These are phyloP conservation scores for Diutina siamensis DNA, from an alignment of 1,139 yeast genomes.

Conservation along the genomic window DNA sequence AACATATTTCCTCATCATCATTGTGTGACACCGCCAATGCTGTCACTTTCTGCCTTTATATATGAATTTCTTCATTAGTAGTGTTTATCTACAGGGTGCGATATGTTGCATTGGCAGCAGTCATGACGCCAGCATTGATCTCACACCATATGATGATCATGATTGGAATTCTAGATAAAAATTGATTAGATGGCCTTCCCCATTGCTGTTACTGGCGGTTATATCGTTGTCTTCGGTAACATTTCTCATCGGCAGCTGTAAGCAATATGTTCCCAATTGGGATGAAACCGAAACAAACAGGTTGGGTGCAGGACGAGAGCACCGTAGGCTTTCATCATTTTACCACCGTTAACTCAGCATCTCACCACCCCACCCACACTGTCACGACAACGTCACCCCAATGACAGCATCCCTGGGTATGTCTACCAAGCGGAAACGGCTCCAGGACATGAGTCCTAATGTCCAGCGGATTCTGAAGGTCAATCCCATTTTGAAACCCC, in stretches of 20 bases:
- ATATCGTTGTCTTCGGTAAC: no score
- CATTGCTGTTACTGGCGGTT: no score
- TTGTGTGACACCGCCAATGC: no score
- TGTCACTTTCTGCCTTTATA: neutral
- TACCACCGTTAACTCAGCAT: neutral
- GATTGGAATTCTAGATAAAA: no score
- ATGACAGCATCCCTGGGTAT: neutral
- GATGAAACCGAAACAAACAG: neutral
- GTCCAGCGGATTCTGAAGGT: slow-evolving; percentile 18
- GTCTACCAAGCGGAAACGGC: slow-evolving; percentile 9
- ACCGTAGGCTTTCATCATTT: neutral
- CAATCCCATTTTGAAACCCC: slow-evolving; percentile 13
- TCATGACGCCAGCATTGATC: no score
- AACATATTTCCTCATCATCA: no score
- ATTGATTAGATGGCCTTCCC: no score
- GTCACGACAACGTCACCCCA: no score
- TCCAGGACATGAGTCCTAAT: slow-evolving; percentile 33
- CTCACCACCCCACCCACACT: neutral
- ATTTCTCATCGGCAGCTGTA: neutral
- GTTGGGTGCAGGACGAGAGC: neutral
- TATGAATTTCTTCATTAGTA: neutral
- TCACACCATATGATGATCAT: no score
- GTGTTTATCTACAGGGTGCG: no score
- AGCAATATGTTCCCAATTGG: neutral
- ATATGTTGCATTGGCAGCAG: no score